phyloP scores from a whole-genome alignment of 148 eudicot species.

The Pharnaceum exiguum region DNA sequence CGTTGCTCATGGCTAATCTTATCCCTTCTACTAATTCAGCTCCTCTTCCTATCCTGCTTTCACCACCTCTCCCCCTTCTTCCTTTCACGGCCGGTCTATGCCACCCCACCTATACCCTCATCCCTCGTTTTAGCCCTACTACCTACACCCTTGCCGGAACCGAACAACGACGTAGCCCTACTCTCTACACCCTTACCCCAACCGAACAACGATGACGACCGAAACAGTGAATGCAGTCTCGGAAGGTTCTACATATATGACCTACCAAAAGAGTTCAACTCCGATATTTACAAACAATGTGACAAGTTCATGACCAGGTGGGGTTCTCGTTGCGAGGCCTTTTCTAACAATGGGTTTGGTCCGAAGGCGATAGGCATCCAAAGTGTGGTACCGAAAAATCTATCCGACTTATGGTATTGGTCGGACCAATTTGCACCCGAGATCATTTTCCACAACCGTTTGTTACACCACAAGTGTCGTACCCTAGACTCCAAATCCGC shows the following conservation, averaged over 20 bases:
- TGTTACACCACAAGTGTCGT: conserved; percentile 48
- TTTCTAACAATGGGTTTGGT: conserved; percentile 66
- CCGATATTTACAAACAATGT: conserved; percentile 48
- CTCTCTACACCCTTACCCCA: not conserved
- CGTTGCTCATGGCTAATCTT: conserved; percentile 57
- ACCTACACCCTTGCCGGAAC: not conserved
- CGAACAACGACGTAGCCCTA: too few relatives aligned
- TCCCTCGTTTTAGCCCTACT: not conserved
- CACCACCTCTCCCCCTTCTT: too few relatives aligned
- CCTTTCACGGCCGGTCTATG: conserved; percentile 8
- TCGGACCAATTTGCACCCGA: conserved; percentile 75
- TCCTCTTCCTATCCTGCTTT: too few relatives aligned
- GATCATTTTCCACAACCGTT: conserved; percentile 55
- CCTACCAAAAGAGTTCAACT: conserved; percentile 55
- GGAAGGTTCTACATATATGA: conserved; percentile 67
- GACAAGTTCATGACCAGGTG: conserved; percentile 47
- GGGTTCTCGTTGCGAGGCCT: conserved; percentile 49
- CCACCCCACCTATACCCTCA: not conserved
- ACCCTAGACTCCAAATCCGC: conserved; percentile 52
- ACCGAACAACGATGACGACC: not conserved
- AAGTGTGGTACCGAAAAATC: conserved; percentile 29
- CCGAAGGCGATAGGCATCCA: conserved; percentile 21
- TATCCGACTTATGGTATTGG: conserved; percentile 48
- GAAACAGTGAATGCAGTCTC: conserved; percentile 21
- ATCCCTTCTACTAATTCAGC: conserved; percentile 49